A percentile compares a stretch with the other conserved stretches of the same genome.
phyloP scores from a whole-genome alignment of 2,329 filamentous ascomycete genomes.

The Colletotrichum cordylinicola region DNA sequence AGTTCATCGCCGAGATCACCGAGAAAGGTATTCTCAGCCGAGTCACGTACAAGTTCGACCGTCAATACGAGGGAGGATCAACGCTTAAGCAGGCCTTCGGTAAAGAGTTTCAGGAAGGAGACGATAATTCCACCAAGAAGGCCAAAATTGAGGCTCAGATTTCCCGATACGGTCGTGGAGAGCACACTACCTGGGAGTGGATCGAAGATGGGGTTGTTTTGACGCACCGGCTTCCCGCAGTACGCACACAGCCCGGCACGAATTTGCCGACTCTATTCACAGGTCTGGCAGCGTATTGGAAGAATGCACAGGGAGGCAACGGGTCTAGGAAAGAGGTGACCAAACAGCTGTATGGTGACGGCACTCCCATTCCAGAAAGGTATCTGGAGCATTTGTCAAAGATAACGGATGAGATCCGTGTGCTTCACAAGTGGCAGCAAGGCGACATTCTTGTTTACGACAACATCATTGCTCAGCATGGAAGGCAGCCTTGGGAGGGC shows the following conservation, averaged over 20 bases:
- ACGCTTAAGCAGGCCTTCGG: slow-evolving; percentile 50
- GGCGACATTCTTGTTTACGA: slow-evolving; percentile 55
- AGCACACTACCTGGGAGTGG: slow-evolving; percentile 55
- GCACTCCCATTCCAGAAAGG: slow-evolving; percentile 50
- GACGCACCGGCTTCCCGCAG: slow-evolving; percentile 49
- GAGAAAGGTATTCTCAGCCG: slow-evolving; percentile 44
- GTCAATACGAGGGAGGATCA: slow-evolving; percentile 51
- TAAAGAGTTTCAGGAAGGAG: slow-evolving; percentile 48
- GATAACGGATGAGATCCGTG: slow-evolving; percentile 54
- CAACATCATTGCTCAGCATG: slow-evolving; percentile 55
- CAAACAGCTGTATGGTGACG: slow-evolving; percentile 49
- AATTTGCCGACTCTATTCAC: slow-evolving; percentile 52
- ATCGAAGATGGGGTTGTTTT: slow-evolving; percentile 45
- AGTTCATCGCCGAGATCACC: slow-evolving; percentile 46
- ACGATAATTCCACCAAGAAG: slow-evolving; percentile 44
- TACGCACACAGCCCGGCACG: slow-evolving; percentile 51
- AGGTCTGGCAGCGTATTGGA: slow-evolving; percentile 49
- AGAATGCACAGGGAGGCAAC: slow-evolving; percentile 27
- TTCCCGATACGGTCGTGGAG: slow-evolving; percentile 46
- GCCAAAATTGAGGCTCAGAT: slow-evolving; percentile 56
- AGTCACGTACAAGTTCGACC: slow-evolving; percentile 47
- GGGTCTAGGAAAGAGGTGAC: slow-evolving; percentile 34
- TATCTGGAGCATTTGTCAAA: slow-evolving; percentile 45
- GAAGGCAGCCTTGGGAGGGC: slow-evolving; percentile 52
- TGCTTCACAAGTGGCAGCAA: slow-evolving; percentile 51